Base-by-base conservation (phyloP, 345 rosid genomes). In the Mallotus nudiflorus region DNA sequence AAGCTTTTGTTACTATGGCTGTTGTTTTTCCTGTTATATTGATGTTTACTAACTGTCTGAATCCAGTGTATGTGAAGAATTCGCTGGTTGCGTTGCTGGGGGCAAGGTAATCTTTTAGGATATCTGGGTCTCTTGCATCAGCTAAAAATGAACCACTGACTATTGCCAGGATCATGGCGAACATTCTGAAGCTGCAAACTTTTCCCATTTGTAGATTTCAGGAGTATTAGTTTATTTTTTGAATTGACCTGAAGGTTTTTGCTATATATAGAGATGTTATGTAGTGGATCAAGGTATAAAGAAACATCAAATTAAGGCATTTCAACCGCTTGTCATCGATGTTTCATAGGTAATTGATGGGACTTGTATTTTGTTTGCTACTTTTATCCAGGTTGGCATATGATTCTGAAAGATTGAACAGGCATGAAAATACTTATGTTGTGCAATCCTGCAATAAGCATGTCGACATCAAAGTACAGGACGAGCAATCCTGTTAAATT, bases 61-160 rank as follows among this genome's bases (percentile, higher is more conserved):
- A 59, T n/a, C 78, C 78, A 0, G 66, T 75, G 69, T 54, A 75
- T 2, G 73, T 75, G 70, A 75, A 75, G 48, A 54, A 55, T 2
- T 75, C 52, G 1, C 59, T 45, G 0, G 78, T 69, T 29, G 63
- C 52, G 19, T 62, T 52, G 22, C 9, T 19, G 15, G 73, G 69
- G 57, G 46, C 57, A n/a, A 59, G 12, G 35, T 62, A 75, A 57
- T 75, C 79, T 9, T 46, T 49, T 2, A 58, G 67, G 62, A 75
- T 64, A 39, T 75, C 70, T n/a, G 74, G 79, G 61, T 70, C 74
- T 49, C 71, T 70, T 14, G 74, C 74, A 25, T 37, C 50, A 22
- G 48, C 62, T 0, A 60, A 6, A 25, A 50, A 11, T 31, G 70
- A 51, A 9, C 9, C 4, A 37, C 24, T 56, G 45, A 59, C 65